phyloP scores from a whole-genome alignment of 2,329 filamentous ascomycete species.

The Emericellopsis cladophorae region DNA sequence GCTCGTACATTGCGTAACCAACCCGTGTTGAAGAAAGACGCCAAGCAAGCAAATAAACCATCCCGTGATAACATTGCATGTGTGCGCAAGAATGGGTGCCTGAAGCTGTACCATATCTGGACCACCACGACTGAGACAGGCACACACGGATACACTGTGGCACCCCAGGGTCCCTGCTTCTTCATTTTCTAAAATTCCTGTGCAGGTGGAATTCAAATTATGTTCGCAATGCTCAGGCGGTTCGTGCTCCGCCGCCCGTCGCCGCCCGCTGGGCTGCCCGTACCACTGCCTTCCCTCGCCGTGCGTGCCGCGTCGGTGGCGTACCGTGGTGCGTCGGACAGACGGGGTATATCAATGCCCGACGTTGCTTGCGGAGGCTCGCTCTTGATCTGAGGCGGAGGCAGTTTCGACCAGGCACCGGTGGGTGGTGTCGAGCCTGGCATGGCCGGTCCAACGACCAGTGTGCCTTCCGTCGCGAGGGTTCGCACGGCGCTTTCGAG shows the following conservation, averaged over 20 bases:
- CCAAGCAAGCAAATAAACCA: no score
- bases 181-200: not conserved
- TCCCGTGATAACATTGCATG: not conserved
- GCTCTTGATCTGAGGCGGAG: constrained; percentile 21
- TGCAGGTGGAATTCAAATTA: constrained; percentile 17
- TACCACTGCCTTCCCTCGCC: constrained; percentile 10
- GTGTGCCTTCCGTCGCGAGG: constrained; percentile 5
- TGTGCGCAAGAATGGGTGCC: no score
- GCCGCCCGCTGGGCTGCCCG: constrained; percentile 13
- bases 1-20: not conserved
- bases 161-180: not conserved
- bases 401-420: constrained; percentile 16
- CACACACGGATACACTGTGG: not conserved
- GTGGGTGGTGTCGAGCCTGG: constrained; percentile 8
- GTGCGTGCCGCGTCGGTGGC: constrained; percentile 11
- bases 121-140: not conserved
- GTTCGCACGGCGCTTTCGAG: constrained; percentile 40
- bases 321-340: constrained; percentile 17
- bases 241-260: constrained; percentile 14
- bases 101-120: no score
- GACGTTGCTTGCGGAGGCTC: constrained; percentile 13
- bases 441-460: constrained; percentile 2
- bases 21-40: no score
- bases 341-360: constrained; percentile 12
- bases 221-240: constrained; percentile 29